Base-by-base conservation (phyloP, 495 filamentous ascomycete genomes). In the Bacidia rubella region DNA sequence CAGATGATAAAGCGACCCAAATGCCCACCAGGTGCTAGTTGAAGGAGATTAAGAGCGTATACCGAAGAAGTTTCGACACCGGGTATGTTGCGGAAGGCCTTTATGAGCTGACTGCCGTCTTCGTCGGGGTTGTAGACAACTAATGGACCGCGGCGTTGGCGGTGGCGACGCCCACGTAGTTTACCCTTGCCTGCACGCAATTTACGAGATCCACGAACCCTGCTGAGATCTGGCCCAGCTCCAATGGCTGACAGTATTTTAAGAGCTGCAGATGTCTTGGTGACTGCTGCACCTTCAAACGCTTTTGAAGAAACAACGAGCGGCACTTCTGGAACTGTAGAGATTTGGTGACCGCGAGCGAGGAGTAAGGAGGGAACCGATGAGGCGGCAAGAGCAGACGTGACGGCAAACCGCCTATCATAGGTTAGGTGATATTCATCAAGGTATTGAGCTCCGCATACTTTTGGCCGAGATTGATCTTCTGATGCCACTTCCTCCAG, bases 401-500 rank as follows among this genome's bases (percentile, higher is more conserved):
- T 84, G 65, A 89, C 95, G 72, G 92, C 92, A 73, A 95, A 98
- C 66, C 92, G 92, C 75, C 86, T 90, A 57, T 54, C 47, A 43
- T 26, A 7, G 3, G 11, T 55, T 54, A 60, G 47, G 42, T 48
- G 23, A 1, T 7, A 43, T 40, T 19, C 20, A 40, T 12, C 35
- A 25, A 5, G 48, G 3, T 43, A 11, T 39, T 44, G 27, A 49
- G 40, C 29, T n/a, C n/a, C 11, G 68, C 80, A 66, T 71, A 89
- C 86, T 87, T 92, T 81, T 98, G 90, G 68, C 80, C 81, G 67
- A 92, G 81, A 80, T 93, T 95, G 83, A 98, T 79, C 86, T 97
- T 98, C 76, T 95, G 86, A 79, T 98, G 93, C 93, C 93, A 98
- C 79, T 95, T 97, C 67, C 92, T 79, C 92, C 92, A 98, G 76